Evolutionary conservation across 768 basidiomycete species (phyloP).

Genomic region (Sporobolomyces pararoseus): DNA sequence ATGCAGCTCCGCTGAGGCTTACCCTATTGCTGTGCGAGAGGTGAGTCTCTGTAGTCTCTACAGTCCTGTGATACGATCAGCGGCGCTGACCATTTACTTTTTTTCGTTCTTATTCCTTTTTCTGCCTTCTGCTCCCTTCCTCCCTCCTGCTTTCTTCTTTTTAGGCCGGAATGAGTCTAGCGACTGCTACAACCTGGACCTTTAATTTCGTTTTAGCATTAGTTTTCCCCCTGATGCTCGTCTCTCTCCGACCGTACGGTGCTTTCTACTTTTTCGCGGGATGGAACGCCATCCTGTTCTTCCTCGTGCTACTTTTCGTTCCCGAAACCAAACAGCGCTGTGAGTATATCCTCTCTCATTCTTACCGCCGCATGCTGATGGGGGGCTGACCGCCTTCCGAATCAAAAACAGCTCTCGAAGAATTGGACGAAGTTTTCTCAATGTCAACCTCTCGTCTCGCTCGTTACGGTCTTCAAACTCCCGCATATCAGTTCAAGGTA

Average conservation of each 20-base stretch:
- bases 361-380: background rate
- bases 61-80: background rate
- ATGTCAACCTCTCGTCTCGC: conserved; percentile 18
- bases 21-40: conserved; percentile 43
- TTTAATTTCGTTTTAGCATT: conserved; percentile 57
- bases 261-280: conserved; percentile 52
- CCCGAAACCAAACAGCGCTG: conserved; percentile 29
- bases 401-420: conserved; percentile 22
- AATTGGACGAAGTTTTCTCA: conserved; percentile 39
- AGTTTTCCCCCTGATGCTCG: conserved; percentile 63
- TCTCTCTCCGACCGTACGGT: conserved; percentile 59
- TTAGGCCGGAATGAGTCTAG: conserved; percentile 34
- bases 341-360: background rate
- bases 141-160: background rate
- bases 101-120: no score
- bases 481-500: conserved; percentile 22
- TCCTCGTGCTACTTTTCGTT: conserved; percentile 32
- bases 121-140: no score
- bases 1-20: conserved; percentile 43
- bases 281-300: conserved; percentile 9
- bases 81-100: no score
- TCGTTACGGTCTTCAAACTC: conserved; percentile 23
- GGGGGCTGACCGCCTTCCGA: background rate
- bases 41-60: background rate
- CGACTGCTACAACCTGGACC: conserved; percentile 22